These are phyloP conservation scores for Termitomyces sp. DNA, from an alignment of 1,284 basidiomycete species.

Conservation along the genomic window DNA sequence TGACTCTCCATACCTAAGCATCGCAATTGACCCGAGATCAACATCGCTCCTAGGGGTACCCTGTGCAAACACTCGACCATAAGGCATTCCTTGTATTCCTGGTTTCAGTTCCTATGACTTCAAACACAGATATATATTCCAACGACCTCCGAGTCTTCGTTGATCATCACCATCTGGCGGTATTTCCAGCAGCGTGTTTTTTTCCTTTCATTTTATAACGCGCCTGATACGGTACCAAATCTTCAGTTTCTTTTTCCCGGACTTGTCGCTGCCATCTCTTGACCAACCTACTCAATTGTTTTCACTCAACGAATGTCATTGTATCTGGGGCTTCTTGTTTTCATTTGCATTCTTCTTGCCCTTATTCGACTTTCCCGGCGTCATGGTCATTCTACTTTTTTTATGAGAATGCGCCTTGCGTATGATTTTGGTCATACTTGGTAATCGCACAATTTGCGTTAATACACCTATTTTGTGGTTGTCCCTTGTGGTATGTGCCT, in stretches of 20 bases:
- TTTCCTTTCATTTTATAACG: not conserved
- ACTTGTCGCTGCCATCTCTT: too few relatives aligned
- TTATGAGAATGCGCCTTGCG: slow-evolving; percentile 15
- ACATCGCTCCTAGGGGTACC: not conserved
- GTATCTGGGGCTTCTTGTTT: slow-evolving; percentile 4
- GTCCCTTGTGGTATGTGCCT: not conserved
- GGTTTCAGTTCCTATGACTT: not conserved
- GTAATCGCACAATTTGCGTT: not conserved
- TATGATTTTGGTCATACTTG: slow-evolving; percentile 11
- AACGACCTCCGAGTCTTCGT: not conserved
- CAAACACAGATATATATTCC: not conserved
- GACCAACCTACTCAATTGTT: too few relatives aligned
- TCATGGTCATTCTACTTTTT: slow-evolving; percentile 8
- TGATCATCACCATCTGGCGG: slow-evolving; percentile 1
- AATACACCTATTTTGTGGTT: not conserved
- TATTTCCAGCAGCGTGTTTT: not conserved
- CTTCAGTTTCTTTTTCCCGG: not conserved
- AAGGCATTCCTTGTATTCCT: not conserved
- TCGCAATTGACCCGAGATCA: not conserved
- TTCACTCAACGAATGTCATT: not conserved
- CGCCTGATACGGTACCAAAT: not conserved
- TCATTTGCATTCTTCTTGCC: slow-evolving; percentile 9
- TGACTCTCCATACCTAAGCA: not conserved
- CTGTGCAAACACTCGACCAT: not conserved
- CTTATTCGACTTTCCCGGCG: slow-evolving; percentile 1